phyloP scores from a whole-genome alignment of 345 rosid genomes.

The Kandelia obovata region DNA sequence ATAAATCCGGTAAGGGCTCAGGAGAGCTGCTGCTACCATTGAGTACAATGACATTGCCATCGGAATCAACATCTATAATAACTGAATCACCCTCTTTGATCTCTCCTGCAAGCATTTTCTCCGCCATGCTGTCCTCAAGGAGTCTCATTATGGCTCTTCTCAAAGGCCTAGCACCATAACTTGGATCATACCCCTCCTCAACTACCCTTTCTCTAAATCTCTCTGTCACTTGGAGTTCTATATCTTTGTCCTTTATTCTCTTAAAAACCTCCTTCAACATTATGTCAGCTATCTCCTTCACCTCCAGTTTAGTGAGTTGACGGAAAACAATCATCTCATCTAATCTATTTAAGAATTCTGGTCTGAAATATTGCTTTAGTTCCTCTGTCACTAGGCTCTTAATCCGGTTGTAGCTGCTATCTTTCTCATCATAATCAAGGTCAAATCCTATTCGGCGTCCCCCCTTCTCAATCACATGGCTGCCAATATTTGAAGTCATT shows the following conservation, averaged over 20 bases:
- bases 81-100: constrained; percentile 93
- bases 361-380: constrained; percentile 85
- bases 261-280: constrained; percentile 88
- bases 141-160: constrained; percentile 96
- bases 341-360: constrained; percentile 89
- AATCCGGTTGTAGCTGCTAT: constrained; percentile 84
- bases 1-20: constrained; percentile 47
- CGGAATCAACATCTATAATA: constrained; percentile 76
- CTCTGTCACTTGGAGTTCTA: constrained; percentile 94
- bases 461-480: constrained; percentile 94
- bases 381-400: constrained; percentile 95
- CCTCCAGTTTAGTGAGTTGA: constrained; percentile 85
- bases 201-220: constrained; percentile 88
- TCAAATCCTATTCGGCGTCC: constrained; percentile 88
- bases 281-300: constrained; percentile 86
- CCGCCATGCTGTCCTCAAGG: constrained; percentile 96
- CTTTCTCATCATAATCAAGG: constrained; percentile 86
- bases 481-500: constrained; percentile 97
- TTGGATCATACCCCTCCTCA: constrained; percentile 91
- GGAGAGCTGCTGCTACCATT: constrained; percentile 70
- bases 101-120: constrained; percentile 94
- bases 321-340: constrained; percentile 98
- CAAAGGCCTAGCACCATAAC: constrained; percentile 95
- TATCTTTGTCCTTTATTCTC: constrained; percentile 68
- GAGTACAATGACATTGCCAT: constrained; percentile 82